Conservation (phyloP, 768 basidiomycete genomes). For the Macrolepiota albuminosa region DNA sequence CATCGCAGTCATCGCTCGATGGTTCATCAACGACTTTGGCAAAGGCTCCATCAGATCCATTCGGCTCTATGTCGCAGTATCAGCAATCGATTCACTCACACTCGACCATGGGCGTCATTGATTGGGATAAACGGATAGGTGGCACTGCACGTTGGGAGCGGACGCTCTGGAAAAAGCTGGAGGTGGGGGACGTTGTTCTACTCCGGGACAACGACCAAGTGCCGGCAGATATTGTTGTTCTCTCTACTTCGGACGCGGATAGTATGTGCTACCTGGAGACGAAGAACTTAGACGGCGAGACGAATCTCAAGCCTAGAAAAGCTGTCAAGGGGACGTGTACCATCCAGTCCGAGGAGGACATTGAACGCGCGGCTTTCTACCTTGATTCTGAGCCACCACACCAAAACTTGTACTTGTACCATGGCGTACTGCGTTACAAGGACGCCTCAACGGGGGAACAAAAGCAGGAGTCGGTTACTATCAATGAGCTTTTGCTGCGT, state of each 20-base stretch:
- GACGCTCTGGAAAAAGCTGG: constrained; percentile 97
- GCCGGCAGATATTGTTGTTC: constrained; percentile 91
- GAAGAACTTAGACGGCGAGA: constrained; percentile 97
- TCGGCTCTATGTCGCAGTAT: constrained; percentile 43
- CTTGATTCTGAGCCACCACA: constrained; percentile 93
- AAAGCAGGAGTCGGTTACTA: constrained; percentile 69
- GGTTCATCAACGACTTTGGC: constrained; percentile 25
- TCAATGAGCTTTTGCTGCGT: constrained; percentile 90
- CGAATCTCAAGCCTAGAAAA: constrained; percentile 87
- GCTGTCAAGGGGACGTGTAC: constrained; percentile 70
- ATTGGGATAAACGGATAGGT: constrained; percentile 62
- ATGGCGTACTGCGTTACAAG: constrained; percentile 76
- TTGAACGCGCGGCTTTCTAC: constrained; percentile 81
- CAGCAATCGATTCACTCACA: constrained; percentile 55
- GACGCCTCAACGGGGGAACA: constrained; percentile 45
- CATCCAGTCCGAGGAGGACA: constrained; percentile 82
- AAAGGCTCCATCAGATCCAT: constrained; percentile 28
- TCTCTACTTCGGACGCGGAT: constrained; percentile 88
- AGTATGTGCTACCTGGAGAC: constrained; percentile 95
- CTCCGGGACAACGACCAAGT: constrained; percentile 93
- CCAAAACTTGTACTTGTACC: constrained; percentile 89
- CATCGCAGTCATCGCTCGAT: constrained; percentile 32
- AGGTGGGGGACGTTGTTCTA: constrained; percentile 93
- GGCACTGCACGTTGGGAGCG: constrained; percentile 89
- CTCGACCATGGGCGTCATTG: constrained; percentile 68